phyloP scores from a whole-genome alignment of 139 green algal genomes.

The Protoeuglena noctilucae region DNA sequence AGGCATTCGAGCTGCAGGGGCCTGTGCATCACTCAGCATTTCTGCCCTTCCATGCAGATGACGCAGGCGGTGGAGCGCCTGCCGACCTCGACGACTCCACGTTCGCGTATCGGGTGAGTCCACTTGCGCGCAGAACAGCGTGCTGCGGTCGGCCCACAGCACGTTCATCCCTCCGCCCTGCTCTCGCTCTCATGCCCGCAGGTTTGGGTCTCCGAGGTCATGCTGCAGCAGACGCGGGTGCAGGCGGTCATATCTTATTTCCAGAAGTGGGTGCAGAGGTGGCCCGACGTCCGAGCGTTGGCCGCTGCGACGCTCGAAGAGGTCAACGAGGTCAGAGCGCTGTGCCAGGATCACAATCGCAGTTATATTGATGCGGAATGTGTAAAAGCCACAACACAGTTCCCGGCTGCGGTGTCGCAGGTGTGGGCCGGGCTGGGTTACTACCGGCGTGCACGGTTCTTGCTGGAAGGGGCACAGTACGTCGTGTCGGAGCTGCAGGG shows the following conservation, averaged over 20 bases:
- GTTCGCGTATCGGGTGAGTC: slow-evolving; percentile 65
- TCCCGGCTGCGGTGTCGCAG: slow-evolving; percentile 79
- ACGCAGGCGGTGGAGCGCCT: slow-evolving; percentile 12
- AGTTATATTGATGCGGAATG: no score
- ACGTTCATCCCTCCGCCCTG: neutral
- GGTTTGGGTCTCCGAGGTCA: slow-evolving; percentile 84
- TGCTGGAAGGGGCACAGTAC: slow-evolving; percentile 74
- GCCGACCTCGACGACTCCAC: slow-evolving; percentile 29
- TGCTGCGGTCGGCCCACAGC: neutral
- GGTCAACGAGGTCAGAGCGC: no score
- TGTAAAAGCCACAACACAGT: no score
- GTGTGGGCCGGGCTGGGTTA: slow-evolving; percentile 90
- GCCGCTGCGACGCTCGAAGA: slow-evolving; percentile 57
- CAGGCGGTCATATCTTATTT: slow-evolving; percentile 46
- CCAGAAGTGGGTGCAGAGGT: slow-evolving; percentile 55
- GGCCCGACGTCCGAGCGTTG: slow-evolving; percentile 62
- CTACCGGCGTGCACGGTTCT: slow-evolving; percentile 79
- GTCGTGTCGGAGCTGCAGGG: slow-evolving; percentile 44
- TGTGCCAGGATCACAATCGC: no score
- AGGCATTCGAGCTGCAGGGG: neutral
- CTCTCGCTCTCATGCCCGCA: no score
- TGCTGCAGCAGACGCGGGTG: slow-evolving; percentile 87
- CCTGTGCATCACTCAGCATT: neutral
- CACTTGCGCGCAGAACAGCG: neutral
- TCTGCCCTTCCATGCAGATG: slow-evolving; percentile 1